These are phyloP conservation scores for Papiliotrema terrestris DNA, from an alignment of 1,284 basidiomycete genomes.

Conservation along the genomic window DNA sequence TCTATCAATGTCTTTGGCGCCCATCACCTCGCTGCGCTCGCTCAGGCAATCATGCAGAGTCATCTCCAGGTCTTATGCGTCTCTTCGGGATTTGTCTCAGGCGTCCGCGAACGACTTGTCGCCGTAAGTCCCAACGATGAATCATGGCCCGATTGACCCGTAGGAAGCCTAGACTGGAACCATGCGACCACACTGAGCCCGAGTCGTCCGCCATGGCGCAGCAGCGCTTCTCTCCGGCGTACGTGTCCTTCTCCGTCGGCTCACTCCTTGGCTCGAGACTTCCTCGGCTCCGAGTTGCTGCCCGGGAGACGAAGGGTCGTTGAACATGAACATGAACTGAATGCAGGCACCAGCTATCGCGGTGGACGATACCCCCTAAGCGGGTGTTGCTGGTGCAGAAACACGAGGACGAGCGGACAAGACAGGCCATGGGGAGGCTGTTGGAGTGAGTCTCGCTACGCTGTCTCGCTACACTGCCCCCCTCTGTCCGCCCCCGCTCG, in stretches of 20 bases:
- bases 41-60: too few species aligned
- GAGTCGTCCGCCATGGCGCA: slow-evolving; percentile 23
- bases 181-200: slow-evolving; percentile 7
- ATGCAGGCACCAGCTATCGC: slow-evolving; percentile 27
- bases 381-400: slow-evolving; percentile 55
- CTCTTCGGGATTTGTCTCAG: too few species aligned
- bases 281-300: not conserved
- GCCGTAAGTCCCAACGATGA: too few species aligned
- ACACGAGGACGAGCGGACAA: slow-evolving; percentile 48
- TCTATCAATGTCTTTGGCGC: too few species aligned
- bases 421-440: slow-evolving; percentile 47
- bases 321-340: not conserved
- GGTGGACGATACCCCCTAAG: slow-evolving; percentile 35
- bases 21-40: too few species aligned
- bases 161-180: slow-evolving; percentile 14
- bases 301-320: not conserved
- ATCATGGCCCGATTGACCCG: not conserved
- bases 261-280: too few species aligned
- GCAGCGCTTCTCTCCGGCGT: slow-evolving; percentile 14
- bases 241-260: not conserved
- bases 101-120: too few species aligned
- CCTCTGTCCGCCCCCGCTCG: not conserved
- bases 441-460: slow-evolving; percentile 35
- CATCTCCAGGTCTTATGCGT: too few species aligned
- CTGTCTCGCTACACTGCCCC: not conserved